Evolutionary conservation across 1,139 yeast species (phyloP), one percentile per base, ranked within the genome.

Genomic region (Lizanozyma gosingica): DNA sequence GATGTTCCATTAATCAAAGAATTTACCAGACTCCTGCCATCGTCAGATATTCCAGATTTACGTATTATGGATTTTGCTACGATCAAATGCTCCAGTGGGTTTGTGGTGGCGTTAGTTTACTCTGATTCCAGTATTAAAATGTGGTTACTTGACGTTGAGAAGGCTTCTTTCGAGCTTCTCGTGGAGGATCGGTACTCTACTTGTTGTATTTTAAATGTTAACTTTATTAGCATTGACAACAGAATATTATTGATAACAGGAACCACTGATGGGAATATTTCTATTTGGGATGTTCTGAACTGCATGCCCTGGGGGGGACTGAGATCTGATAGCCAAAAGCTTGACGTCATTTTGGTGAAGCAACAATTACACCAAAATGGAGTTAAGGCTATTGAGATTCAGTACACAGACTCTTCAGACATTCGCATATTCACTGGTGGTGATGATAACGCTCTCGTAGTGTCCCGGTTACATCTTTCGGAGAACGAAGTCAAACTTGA

Each of bases 21-120:
- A 34, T 59, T 56, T 41, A 69, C 78, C 4, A 61, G 73, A 3
- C 55, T 83, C 35, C 66, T 65, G 8, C 75, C 83, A 2, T 53
- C 64, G 1, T 55, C 61, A n/a, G 71, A 71, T 9, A 73, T 76
- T 40, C 94, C 95, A 0, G 97, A 92, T 56, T 66, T 92, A 45
- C 70, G 98, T 49, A 79, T 90, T 38, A 90, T 88, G 95, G 95
- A 84, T 57, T 83, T 87, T 55, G 80, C 71, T 43, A 64, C 75
- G 4, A 47, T 66, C 18, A 62, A 64, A 34, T 55, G 63, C 1
- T 52, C 54, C 3, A 44, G 51, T 4, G 38, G 40, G 4, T 76
- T 80, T 45, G 50, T 81, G 2, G 52, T 88, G 4, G 73, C 76
- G 1, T 75, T 88, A 0, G 94, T 83, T 0, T 92, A 86, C 54